phyloP scores from a whole-genome alignment of 1,284 basidiomycete species.

The Ganoderma lucidum region DNA sequence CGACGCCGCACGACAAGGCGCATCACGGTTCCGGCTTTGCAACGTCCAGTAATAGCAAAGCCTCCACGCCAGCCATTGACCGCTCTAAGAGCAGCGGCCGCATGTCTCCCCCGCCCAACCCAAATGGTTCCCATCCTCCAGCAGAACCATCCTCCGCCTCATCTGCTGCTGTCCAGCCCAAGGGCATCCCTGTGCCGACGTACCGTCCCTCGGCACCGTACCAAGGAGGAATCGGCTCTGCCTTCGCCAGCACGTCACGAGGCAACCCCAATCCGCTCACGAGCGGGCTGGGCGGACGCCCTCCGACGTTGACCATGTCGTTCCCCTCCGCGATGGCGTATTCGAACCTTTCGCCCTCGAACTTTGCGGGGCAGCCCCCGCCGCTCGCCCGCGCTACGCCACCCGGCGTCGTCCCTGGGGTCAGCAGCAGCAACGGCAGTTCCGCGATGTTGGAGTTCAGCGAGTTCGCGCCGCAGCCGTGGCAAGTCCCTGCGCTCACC shows the following conservation, averaged over 20 bases:
- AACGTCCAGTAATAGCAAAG: slow-evolving; percentile 1
- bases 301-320: slow-evolving; percentile 32
- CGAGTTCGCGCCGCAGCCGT: slow-evolving; percentile 34
- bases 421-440: neutral
- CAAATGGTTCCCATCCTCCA: slow-evolving; percentile 17
- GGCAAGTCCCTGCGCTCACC: slow-evolving; percentile 20
- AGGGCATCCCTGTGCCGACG: slow-evolving; percentile 5
- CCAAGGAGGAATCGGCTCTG: slow-evolving; percentile 22
- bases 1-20: slow-evolving; percentile 35
- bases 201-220: slow-evolving; percentile 14
- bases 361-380: slow-evolving; percentile 29
- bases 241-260: slow-evolving; percentile 20
- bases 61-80: neutral
- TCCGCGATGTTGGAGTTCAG: slow-evolving; percentile 26
- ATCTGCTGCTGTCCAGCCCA: neutral
- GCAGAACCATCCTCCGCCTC: slow-evolving; percentile 5
- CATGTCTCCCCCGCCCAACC: slow-evolving; percentile 26
- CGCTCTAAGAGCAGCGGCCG: slow-evolving; percentile 19
- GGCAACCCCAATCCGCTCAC: neutral
- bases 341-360: slow-evolving; percentile 38
- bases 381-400: slow-evolving; percentile 15
- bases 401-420: slow-evolving; percentile 14
- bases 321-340: slow-evolving; percentile 38
- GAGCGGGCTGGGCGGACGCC: slow-evolving; percentile 8
- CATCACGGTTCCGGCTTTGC: neutral